Percentiles rank a stretch among this genome's conserved stretches.
Conservation (phyloP, 1,284 basidiomycete species). For the Cyathus pygmaeus region DNA sequence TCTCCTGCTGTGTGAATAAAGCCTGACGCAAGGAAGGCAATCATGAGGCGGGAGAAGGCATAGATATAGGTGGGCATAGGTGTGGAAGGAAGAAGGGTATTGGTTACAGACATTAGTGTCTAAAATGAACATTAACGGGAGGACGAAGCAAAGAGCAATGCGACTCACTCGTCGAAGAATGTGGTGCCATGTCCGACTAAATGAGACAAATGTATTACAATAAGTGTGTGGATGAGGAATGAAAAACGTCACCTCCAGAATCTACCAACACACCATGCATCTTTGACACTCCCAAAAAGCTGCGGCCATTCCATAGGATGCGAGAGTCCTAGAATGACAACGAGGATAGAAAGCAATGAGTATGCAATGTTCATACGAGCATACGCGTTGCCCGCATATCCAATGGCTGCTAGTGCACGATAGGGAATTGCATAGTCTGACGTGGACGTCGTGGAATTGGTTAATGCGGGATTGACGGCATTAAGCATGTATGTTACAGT, state of each 20-base stretch:
- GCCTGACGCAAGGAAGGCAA: constrained; percentile 32
- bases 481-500: constrained; percentile 6
- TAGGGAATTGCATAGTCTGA: constrained; percentile 5
- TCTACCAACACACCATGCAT: constrained; percentile 27
- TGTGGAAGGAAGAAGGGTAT: neutral
- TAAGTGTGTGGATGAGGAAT: too few relatives aligned
- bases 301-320: constrained; percentile 31
- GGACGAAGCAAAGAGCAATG: constrained; percentile 1
- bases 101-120: constrained; percentile 1
- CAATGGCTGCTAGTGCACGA: constrained; percentile 6
- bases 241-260: constrained; percentile 37
- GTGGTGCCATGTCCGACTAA: constrained; percentile 37
- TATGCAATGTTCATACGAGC: constrained; percentile 17
- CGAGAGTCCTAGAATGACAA: constrained; percentile 26
- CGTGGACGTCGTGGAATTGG: constrained; percentile 8
- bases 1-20: constrained; percentile 33
- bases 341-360: constrained; percentile 12
- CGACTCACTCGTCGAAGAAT: constrained; percentile 30
- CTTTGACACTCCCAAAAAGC: constrained; percentile 24
- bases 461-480: constrained; percentile 18
- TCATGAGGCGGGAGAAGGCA: constrained; percentile 19
- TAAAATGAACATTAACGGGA: constrained; percentile 8
- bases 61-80: neutral
- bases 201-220: neutral
- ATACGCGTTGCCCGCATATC: constrained; percentile 3